Evolutionary conservation across 768 basidiomycete species (phyloP), one percentile per base, ranked within the genome.

Genomic region (Mycena galopus): DNA sequence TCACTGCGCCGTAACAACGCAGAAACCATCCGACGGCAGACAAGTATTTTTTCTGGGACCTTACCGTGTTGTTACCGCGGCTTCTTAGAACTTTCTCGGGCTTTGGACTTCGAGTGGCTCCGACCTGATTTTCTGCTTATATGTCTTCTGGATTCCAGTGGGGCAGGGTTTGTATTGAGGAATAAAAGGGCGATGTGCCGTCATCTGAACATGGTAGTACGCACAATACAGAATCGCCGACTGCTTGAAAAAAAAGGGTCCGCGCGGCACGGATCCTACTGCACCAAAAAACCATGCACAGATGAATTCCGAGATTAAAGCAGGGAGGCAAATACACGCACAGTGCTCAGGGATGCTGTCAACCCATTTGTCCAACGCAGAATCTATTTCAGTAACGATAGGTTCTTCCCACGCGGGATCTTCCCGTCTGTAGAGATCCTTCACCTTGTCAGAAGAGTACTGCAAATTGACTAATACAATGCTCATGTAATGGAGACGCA

Each of bases 101-200:
- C n/a, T n/a, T n/a, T n/a, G n/a, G n/a, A n/a, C n/a, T n/a, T n/a
- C n/a, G n/a, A n/a, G n/a, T n/a, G n/a, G n/a, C n/a, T n/a, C n/a
- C n/a, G n/a, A n/a, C n/a, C n/a, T n/a, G n/a, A n/a, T n/a, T n/a
- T n/a, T n/a, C n/a, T n/a, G n/a, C n/a, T n/a, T n/a, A n/a, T n/a
- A n/a, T n/a, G n/a, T n/a, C n/a, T n/a, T n/a, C n/a, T n/a, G n/a
- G n/a, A n/a, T n/a, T n/a, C n/a, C n/a, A n/a, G n/a, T n/a, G n/a
- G n/a, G n/a, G n/a, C n/a, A n/a, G n/a, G n/a, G n/a, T n/a, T n/a
- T n/a, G n/a, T n/a, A n/a, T n/a, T n/a, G n/a, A n/a, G n/a, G n/a
- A 62, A 96, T 92, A 79, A 94, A 95, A 8, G 93, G 93, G 35
- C 94, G 86, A 79, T 96, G 94, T 59, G 94, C 88, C 67, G 90